These are phyloP conservation scores for Lignosus rhinocerotis DNA, from an alignment of 1,284 basidiomycete species.

Conservation along the genomic window DNA sequence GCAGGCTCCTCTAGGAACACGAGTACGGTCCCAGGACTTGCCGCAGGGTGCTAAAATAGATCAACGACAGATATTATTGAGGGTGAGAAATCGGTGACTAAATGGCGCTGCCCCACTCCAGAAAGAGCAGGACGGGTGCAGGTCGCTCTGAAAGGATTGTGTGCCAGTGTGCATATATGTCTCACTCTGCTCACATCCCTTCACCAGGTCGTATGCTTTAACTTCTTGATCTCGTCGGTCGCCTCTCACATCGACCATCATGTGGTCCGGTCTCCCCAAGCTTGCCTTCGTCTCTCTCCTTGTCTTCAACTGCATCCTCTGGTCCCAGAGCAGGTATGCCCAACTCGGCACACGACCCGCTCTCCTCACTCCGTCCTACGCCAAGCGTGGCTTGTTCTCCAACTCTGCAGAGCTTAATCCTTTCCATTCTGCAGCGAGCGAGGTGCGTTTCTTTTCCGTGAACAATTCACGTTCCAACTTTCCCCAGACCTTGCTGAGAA, in stretches of 20 bases:
- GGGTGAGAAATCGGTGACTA: background rate
- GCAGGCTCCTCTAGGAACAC: background rate
- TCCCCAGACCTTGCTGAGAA: background rate
- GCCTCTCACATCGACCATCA: constrained; percentile 23
- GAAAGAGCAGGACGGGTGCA: background rate
- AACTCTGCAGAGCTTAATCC: background rate
- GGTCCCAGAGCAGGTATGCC: constrained; percentile 63
- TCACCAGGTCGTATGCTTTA: constrained; percentile 16
- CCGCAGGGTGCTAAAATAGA: background rate
- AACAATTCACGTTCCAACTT: background rate
- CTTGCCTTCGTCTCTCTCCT: constrained; percentile 52
- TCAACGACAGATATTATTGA: background rate
- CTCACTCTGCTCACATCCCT: constrained; percentile 2
- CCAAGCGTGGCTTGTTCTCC: constrained; percentile 25
- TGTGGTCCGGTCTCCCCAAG: constrained; percentile 45
- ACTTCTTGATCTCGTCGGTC: background rate
- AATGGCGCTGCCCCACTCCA: background rate
- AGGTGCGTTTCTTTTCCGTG: constrained; percentile 8
- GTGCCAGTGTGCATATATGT: constrained; percentile 9
- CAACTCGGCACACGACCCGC: constrained; percentile 32
- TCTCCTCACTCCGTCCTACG: constrained; percentile 9
- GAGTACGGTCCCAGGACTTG: background rate
- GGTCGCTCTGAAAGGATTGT: background rate
- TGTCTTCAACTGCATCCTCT: constrained; percentile 57
- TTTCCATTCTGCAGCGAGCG: constrained; percentile 5